These are phyloP conservation scores for Pezicula neosporulosa DNA, from an alignment of 2,329 filamentous ascomycete species.

Conservation along the genomic window DNA sequence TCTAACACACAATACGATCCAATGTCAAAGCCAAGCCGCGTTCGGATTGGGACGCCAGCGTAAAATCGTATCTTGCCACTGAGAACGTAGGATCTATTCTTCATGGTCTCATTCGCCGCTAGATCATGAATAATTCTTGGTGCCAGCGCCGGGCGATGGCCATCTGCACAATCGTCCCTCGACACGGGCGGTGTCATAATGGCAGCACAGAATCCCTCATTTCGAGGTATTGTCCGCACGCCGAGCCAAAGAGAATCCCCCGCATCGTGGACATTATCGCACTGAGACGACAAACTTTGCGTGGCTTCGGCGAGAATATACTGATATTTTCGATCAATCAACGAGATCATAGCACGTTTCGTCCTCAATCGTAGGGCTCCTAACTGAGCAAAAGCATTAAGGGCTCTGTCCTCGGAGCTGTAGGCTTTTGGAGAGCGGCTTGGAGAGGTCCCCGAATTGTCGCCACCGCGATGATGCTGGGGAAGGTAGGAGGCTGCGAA, in stretches of 20 bases:
- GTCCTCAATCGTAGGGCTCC: conserved; percentile 41
- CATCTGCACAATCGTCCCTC: not conserved
- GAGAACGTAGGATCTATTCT: not conserved
- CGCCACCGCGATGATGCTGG: too few species aligned
- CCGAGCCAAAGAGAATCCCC: conserved; percentile 19
- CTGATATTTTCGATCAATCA: conserved; percentile 18
- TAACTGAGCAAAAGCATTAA: conserved; percentile 39
- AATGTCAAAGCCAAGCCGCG: conserved; percentile 36
- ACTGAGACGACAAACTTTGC: conserved; percentile 13
- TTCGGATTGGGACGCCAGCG: conserved; percentile 18
- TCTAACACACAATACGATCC: conserved; percentile 59
- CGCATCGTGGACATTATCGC: not conserved
- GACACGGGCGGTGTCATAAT: not conserved
- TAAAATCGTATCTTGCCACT: conserved; percentile 10
- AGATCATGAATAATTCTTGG: conserved; percentile 1
- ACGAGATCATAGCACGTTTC: conserved; percentile 42
- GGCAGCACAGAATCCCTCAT: conserved; percentile 1
- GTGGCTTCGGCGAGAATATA: conserved; percentile 22
- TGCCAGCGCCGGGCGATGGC: not conserved
- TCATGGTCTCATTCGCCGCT: not conserved
- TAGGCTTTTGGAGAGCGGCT: not conserved
- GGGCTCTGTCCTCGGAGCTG: not conserved
- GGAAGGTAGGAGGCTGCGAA: too few species aligned
- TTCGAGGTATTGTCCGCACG: conserved; percentile 9
- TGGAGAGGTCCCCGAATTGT: not conserved